Evolutionary conservation across 73 alveolate species (phyloP), one percentile per base, ranked within the genome.

Genomic region (Durusdinium trenchii): DNA sequence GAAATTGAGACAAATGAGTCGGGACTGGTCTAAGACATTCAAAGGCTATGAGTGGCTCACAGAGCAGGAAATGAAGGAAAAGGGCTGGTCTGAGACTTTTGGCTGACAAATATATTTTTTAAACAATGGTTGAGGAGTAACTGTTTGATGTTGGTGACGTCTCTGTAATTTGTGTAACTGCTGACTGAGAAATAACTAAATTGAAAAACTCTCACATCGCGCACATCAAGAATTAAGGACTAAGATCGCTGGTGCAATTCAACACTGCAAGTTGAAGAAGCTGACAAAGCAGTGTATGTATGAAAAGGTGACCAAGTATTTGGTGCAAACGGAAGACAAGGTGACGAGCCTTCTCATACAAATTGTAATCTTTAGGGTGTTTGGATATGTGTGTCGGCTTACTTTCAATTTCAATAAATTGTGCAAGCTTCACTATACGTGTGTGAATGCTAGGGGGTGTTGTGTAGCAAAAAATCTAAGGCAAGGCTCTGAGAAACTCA

Each of bases 11-110:
- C 84, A 71, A 35, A 51, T 51, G 30, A 35, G 42, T n/a, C 50
- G 84, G 10, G 84, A 71, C 50, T 71, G 84, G 84, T 51, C 51
- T 0, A 36, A 26, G 0, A 71, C 42, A 30, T 51, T 71, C 26
- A 18, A 36, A 35, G 84, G 84, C 36, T 71, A 71, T 71, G 84
- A 71, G 32, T 71, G 84, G 84, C 84, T 71, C 42, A 71, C 84
- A 35, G 84, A 71, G 50, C 51, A 71, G 51, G 84, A 71, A 51
- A 6, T 71, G 52, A 23, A 35, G 30, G 14, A 71, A 10, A 35
- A 71, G 23, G 32, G 50, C 9, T 71, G 84, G 84, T 0, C 52
- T 1, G 84, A 71, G 84, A 71, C n/a, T 0, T 35, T 18, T 9
- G 84, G 48, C n/a, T n/a, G n/a, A n/a, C n/a, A n/a, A n/a, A n/a